phyloP scores from a whole-genome alignment of 179 eudicot species.

The Heliamphora pulchella region DNA sequence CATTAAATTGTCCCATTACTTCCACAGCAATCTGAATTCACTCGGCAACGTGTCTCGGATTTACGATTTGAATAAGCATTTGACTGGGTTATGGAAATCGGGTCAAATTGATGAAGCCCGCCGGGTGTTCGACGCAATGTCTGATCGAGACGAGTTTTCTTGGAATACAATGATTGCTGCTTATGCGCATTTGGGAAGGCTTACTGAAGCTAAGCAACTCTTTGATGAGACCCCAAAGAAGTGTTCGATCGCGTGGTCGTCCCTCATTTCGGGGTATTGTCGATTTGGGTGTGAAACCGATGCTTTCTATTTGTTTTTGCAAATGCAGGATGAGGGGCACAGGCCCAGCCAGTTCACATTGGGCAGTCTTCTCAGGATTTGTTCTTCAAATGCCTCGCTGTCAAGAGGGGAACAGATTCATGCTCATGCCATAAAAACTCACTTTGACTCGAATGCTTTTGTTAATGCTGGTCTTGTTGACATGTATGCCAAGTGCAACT shows the following conservation, averaged over 20 bases:
- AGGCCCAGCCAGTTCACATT: slow-evolving; percentile 56
- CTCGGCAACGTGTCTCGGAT: background rate
- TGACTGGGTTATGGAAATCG: slow-evolving; percentile 34
- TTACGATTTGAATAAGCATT: slow-evolving; percentile 26
- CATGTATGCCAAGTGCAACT: slow-evolving; percentile 61
- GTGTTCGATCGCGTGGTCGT: slow-evolving; percentile 66
- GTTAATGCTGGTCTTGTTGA: slow-evolving; percentile 62
- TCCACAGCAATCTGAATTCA: slow-evolving; percentile 10
- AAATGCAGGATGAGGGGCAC: slow-evolving; percentile 50
- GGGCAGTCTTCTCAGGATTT: slow-evolving; percentile 57
- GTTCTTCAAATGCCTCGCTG: slow-evolving; percentile 47
- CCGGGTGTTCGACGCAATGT: slow-evolving; percentile 57
- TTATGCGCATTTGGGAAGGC: slow-evolving; percentile 44
- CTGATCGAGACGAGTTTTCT: slow-evolving; percentile 50
- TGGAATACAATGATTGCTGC: slow-evolving; percentile 69
- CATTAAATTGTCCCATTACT: background rate
- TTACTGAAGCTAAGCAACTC: slow-evolving; percentile 47
- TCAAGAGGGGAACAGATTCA: slow-evolving; percentile 53
- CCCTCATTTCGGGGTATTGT: slow-evolving; percentile 63
- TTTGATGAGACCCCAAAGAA: slow-evolving; percentile 50
- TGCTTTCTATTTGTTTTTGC: slow-evolving; percentile 44
- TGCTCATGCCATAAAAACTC: slow-evolving; percentile 44
- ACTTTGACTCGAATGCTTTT: slow-evolving; percentile 32
- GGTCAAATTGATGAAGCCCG: slow-evolving; percentile 55
- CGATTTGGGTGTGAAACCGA: slow-evolving; percentile 35